Evolutionary conservation across 2,329 filamentous ascomycete genomes (phyloP).

Genomic region (Ceratocystis albifundus): DNA sequence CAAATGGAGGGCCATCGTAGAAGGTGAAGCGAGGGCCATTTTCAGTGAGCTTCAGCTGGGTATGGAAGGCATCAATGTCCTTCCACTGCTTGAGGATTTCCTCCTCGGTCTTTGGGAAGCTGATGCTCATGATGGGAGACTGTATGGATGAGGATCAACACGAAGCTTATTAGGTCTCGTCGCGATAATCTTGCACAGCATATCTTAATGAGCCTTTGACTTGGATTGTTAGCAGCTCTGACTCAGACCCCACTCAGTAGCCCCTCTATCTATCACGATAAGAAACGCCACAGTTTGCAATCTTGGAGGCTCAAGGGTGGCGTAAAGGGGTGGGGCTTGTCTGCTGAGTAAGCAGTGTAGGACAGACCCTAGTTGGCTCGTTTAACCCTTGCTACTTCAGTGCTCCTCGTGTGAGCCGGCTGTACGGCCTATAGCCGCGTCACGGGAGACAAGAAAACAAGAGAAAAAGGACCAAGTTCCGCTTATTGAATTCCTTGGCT

Average conservation of each 20-base stretch:
- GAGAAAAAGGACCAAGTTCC: no score
- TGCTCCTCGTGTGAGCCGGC: no score
- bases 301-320: no score
- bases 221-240: not conserved
- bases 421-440: no score
- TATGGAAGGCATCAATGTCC: conserved; percentile 27
- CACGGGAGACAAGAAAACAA: no score
- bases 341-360: no score
- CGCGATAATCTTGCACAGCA: conserved; percentile 1
- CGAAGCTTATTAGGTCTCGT: not conserved
- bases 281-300: conserved; percentile 14
- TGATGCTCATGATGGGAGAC: conserved; percentile 24
- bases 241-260: conserved; percentile 22
- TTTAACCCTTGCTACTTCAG: no score
- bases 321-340: no score
- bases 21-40: conserved; percentile 82
- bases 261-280: conserved; percentile 13
- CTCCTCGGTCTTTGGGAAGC: conserved; percentile 26
- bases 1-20: conserved; percentile 74
- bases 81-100: conserved; percentile 25
- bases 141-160: not conserved
- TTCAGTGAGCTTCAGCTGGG: conserved; percentile 49
- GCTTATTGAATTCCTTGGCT: no score
- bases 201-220: conserved; percentile 2
- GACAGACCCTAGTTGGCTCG: no score